Evolutionary conservation across 192 early-diverging fungal genomes (phyloP), one percentile per base, ranked within the genome.

Genomic region (Gorgonomyces haynaldii): DNA sequence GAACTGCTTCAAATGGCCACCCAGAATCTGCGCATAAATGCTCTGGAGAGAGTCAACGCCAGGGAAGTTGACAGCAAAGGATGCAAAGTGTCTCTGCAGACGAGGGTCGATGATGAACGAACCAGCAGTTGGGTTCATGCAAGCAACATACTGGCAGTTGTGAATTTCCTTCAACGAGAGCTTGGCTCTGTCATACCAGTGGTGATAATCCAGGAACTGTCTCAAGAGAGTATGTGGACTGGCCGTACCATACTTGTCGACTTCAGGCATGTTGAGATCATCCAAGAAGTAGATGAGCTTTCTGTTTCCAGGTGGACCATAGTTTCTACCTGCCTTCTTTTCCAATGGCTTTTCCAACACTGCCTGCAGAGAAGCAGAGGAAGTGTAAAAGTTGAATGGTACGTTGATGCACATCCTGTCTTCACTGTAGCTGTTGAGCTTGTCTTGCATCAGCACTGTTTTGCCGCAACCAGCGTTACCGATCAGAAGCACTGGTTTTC

Each of bases 231-330:
- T 79, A 45, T 77, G 74, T 2, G 75, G 71, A 24, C 61, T 60
- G 4, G 75, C 78, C 15, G 78, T 80, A 34, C 78, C 78, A 45
- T 80, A 80, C 40, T 78, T 78, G 61, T 80, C 78, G 9, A 80
- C 78, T 48, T 80, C 78, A 4, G 78, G 78, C 78, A 80, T 80
- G 57, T 80, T 80, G 12, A 80, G 57, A 50, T 80, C 78, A 54
- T 80, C 78, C 34, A 80, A 38, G 62, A 80, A 79, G 54, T 80
- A 80, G 44, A 80, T 76, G 37, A 80, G 49, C 51, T 80, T 80
- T 54, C 69, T 76, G 10, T 59, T 69, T 3, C 78, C 77, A 2
- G 75, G 75, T 13, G 78, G 78, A 16, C 75, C 78, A 49, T 75
- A 80, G 49, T 79, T 80, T 10, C 70, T 46, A 57, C 78, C 78